Base-by-base conservation (phyloP, 352 stramenopile genomes). In the Pilasporangium apinafurcum region DNA sequence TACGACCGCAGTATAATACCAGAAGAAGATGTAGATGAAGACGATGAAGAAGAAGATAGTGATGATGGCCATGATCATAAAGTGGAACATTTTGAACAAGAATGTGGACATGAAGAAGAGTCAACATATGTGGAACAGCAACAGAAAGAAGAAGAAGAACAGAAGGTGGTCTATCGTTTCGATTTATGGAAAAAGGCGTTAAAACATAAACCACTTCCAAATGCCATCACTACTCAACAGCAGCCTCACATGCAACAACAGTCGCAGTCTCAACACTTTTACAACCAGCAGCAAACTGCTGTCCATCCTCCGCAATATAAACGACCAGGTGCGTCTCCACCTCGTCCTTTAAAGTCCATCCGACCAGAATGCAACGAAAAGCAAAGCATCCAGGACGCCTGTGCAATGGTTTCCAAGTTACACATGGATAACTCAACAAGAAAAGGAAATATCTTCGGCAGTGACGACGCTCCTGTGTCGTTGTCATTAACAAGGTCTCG, bases 121-220 rank as follows among this genome's bases (percentile, higher is more conserved):
- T 25, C 14, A 21, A 18, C 39, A 1, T 13, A 44, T 30, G 44
- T 53, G 6, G 26, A 27, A 1, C 30, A 47, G 18, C 45, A 51
- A 18, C 2, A 34, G 14, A 34, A 55, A 28, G 48, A 46, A 12
- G 25, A 44, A 5, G 28, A 14, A 3, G 36, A 75, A 30, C 44
- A 52, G 17, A 66, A 71, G 14, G 44, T 51, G 0, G 55, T 81
- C 12, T 72, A 71, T 14, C 57, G 51, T 17, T 88, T 88, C 47
- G 62, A 61, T 7, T 45, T 88, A 4, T 88, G 76, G 72, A 77
- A 68, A 14, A 77, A 74, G 34, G 76, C 72, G 0, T 34, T 50
- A 22, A 63, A 67, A 35, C 72, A 53, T 33, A 61, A 59, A 41
- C 29, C 44, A 6, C 56, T 87, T 9, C 65, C 65, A 0, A 59